Evolutionary conservation across 78 protist species (phyloP).

Genomic region (Mantamonas sphyraenae): DNA sequence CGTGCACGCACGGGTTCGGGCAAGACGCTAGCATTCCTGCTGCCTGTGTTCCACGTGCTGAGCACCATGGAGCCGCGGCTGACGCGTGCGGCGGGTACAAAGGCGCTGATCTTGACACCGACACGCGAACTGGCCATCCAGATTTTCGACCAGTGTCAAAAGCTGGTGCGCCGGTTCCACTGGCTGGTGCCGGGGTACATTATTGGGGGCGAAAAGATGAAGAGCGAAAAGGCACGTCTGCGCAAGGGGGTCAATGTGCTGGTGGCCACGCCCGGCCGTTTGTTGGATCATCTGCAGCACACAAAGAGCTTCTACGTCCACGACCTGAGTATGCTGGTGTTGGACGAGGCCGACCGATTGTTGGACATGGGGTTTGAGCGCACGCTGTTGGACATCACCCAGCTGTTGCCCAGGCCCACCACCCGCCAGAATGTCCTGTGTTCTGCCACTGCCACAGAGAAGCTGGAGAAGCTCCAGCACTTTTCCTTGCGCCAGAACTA

Average conservation of each 20-base stretch:
- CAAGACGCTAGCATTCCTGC: slow-evolving; percentile 67
- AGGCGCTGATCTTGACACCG: slow-evolving; percentile 57
- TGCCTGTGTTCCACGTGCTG: slow-evolving; percentile 46
- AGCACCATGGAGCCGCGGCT: not conserved
- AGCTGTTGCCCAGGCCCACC: not conserved
- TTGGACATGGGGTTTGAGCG: slow-evolving; percentile 21
- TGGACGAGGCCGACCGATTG: slow-evolving; percentile 82
- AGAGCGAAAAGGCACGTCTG: slow-evolving; percentile 71
- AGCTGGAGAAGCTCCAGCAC: not conserved
- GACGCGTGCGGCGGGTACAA: slow-evolving; percentile 24
- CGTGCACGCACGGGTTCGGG: slow-evolving; percentile 64
- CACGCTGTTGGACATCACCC: slow-evolving; percentile 6
- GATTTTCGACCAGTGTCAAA: slow-evolving; percentile 3
- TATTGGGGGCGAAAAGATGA: slow-evolving; percentile 68
- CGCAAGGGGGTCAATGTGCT: slow-evolving; percentile 60
- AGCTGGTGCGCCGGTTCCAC: slow-evolving; percentile 7
- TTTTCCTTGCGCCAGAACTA: not conserved
- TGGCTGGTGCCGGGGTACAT: slow-evolving; percentile 54
- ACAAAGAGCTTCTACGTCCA: slow-evolving; percentile 17
- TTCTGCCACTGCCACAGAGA: not conserved
- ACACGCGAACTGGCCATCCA: slow-evolving; percentile 75
- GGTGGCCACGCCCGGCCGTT: slow-evolving; percentile 78
- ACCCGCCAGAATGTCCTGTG: not conserved
- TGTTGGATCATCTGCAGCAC: slow-evolving; percentile 61
- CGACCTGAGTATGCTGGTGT: slow-evolving; percentile 28